Evolutionary conservation across 2,329 filamentous ascomycete genomes (phyloP).

Genomic region (Diaporthe vaccinii): DNA sequence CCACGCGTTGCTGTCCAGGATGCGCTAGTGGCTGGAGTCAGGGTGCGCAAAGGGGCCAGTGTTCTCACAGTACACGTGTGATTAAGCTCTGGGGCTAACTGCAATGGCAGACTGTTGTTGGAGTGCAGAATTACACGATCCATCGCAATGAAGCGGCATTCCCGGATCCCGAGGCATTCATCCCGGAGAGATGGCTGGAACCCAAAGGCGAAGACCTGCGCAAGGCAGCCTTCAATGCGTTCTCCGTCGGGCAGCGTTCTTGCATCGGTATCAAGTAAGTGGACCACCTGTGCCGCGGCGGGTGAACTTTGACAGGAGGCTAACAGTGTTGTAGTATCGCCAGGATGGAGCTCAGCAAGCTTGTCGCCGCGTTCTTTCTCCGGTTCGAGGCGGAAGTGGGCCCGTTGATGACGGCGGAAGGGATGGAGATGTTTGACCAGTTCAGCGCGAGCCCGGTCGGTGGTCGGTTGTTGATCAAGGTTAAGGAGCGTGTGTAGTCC

Average conservation of each 20-base stretch:
- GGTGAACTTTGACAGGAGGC: too few relatives aligned
- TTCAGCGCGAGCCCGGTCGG: constrained; percentile 12
- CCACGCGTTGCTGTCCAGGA: constrained; percentile 10
- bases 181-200: not conserved
- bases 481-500: not conserved
- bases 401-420: not conserved
- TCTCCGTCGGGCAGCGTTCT: not conserved
- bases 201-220: not conserved
- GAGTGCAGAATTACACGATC: not conserved
- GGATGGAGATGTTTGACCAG: not conserved
- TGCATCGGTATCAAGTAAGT: not conserved
- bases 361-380: not conserved
- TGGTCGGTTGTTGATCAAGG: not conserved
- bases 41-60: not conserved
- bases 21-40: not conserved
- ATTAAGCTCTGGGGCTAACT: not conserved
- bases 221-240: not conserved
- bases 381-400: not conserved
- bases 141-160: not conserved
- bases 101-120: not conserved
- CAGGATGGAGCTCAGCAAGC: constrained; percentile 12
- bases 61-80: not conserved
- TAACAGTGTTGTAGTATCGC: not conserved
- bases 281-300: too few relatives aligned
- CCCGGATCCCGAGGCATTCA: not conserved